These are phyloP conservation scores for Austroboletus festivus DNA, from an alignment of 768 basidiomycete genomes.

Conservation along the genomic window DNA sequence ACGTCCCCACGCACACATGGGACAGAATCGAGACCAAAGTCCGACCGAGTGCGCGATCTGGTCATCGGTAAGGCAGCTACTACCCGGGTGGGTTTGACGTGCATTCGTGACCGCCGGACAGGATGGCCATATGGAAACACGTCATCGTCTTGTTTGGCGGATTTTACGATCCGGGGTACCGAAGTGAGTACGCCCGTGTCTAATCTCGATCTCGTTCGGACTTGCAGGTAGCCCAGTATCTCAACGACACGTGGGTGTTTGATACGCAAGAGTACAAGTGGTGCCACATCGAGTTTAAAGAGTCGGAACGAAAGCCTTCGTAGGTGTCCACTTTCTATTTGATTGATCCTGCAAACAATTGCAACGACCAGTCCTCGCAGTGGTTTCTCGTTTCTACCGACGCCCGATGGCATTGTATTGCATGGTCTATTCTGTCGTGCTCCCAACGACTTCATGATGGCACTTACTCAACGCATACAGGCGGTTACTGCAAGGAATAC, in stretches of 20 bases:
- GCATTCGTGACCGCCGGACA: conserved; percentile 23
- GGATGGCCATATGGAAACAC: conserved; percentile 91
- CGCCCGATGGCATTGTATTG: conserved; percentile 72
- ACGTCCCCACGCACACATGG: conserved; percentile 76
- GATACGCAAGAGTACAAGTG: conserved; percentile 86
- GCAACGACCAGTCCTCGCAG: conserved; percentile 53
- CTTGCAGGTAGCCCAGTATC: conserved; percentile 58
- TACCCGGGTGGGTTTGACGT: too few species aligned
- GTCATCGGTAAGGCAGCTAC: conserved; percentile 55
- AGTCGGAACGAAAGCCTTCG: conserved; percentile 73
- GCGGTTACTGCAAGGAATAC: conserved; percentile 92
- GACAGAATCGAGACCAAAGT: conserved; percentile 86
- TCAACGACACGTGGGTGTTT: conserved; percentile 83
- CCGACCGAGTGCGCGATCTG: conserved; percentile 75
- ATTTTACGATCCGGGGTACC: conserved; percentile 83
- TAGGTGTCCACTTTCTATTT: conserved; percentile 30
- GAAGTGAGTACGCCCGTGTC: conserved; percentile 42
- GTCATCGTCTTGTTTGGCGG: conserved; percentile 85
- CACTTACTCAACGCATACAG: conserved; percentile 38
- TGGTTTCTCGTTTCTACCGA: conserved; percentile 83
- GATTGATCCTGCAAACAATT: too few species aligned
- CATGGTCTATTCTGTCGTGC: conserved; percentile 38
- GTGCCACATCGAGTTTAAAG: conserved; percentile 71
- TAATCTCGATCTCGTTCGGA: neutral
- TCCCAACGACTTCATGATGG: conserved; percentile 26